Conservation (phyloP, 2,329 filamentous ascomycete genomes). For the Colletotrichum destructivum region DNA sequence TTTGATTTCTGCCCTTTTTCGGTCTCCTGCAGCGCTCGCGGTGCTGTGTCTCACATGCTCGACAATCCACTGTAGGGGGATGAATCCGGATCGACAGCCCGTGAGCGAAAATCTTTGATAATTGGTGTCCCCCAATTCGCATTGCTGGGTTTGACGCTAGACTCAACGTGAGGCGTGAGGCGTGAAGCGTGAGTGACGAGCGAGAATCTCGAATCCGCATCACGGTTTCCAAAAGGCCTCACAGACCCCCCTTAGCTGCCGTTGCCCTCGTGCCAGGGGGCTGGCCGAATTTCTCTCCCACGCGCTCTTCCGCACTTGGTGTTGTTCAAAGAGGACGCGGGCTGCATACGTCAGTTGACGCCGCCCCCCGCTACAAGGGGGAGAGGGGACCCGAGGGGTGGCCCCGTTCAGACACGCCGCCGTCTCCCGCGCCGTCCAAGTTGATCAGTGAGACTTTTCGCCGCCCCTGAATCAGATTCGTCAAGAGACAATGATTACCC, state of each 20-base stretch:
- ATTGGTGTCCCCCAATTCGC: conserved; percentile 20
- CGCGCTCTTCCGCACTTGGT: conserved; percentile 15
- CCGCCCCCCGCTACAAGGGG: conserved; percentile 17
- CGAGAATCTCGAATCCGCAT: conserved; percentile 23
- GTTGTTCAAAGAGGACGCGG: not conserved
- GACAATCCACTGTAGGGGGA: conserved; percentile 11
- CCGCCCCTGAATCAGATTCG: conserved; percentile 34
- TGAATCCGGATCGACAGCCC: conserved; percentile 31
- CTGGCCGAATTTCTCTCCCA: conserved; percentile 1
- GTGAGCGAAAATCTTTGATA: conserved; percentile 13
- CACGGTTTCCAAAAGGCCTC: not conserved
- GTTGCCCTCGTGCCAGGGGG: conserved; percentile 33
- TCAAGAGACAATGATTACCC: conserved; percentile 16
- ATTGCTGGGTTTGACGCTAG: conserved; percentile 33
- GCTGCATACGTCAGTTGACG: conserved; percentile 31
- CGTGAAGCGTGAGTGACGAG: not conserved
- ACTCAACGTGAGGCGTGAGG: conserved; percentile 25
- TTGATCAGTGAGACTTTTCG: conserved; percentile 33
- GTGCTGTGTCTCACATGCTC: conserved; percentile 40
- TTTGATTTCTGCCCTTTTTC: not conserved
- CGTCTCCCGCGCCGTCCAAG: conserved; percentile 33
- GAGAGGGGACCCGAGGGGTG: conserved; percentile 1
- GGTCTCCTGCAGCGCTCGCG: conserved; percentile 2
- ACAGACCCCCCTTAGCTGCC: conserved; percentile 22
- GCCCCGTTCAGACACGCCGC: conserved; percentile 22